Base-by-base conservation (phyloP, 2,329 filamentous ascomycete species). In the Colletotrichum eleusines region DNA sequence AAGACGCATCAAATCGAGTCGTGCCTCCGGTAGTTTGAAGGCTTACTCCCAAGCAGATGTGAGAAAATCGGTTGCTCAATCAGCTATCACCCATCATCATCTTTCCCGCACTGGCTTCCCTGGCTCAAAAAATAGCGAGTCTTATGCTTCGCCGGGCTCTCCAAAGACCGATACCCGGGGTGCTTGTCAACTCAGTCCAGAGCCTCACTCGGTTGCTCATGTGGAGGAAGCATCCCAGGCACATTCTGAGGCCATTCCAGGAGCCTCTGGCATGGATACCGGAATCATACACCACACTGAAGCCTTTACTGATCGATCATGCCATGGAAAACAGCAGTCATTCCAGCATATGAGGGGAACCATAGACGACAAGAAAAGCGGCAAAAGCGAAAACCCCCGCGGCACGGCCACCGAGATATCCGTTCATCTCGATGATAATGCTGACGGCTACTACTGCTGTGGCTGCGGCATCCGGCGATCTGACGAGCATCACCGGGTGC, bases 381-480 rank as follows among this genome's bases (percentile, higher is more conserved):
- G 50, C 40, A 61, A 35, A 62, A 51, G 28, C 28, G 46, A 54
- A 20, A 28, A n/a, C 18, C 42, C 58, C 42, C 59, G 44, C 35
- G 59, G 65, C 35, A 61, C 63, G 59, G 55, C 50, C n/a, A 42
- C 66, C 55, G 63, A 59, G 50, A 62, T 71, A n/a, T n/a, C 63
- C 11, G 61, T 71, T 61, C 59, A 72, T 38, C 48, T 67, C 28
- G 69, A 71, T 38, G 69, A 69, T 11, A 69, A 71, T 26, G 40
- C 50, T 16, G 70, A 74, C 48, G 72, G 72, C 20, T 72, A 73
- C 54, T 74, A 73, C 46, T 74, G 72, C 28, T 71, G 48, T 20
- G 61, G 71, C 16, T 74, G 72, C 38, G 72, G 72, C 48, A 74
- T 74, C 35, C 63, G 71, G 7, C 71, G 72, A 20, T 66, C 72